Evolutionary conservation across 495 filamentous ascomycete genomes (phyloP), one percentile per base, ranked within the genome.

Genomic region (Penicillium waksmanii): DNA sequence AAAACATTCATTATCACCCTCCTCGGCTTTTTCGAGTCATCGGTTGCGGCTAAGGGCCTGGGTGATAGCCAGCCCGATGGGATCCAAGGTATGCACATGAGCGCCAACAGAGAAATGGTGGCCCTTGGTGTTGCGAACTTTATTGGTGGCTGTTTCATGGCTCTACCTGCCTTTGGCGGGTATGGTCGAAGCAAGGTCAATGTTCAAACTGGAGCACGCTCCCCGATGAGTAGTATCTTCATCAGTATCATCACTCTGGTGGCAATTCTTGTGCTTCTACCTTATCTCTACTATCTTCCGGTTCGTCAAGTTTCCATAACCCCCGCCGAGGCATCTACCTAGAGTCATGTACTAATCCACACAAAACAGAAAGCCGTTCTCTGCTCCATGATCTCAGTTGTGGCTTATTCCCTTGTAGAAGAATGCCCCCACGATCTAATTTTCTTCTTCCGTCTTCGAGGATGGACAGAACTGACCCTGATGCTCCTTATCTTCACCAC

Each of bases 151-250:
- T 90, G 91, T 65, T 99, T 98, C 73, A 89, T 90, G 82, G 85
- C 89, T 8, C 79, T 99, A 5, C 95, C 95, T 10, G 92, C 91
- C 1, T 99, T 98, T 79, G 95, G 95, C 13, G 95, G 95, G 2
- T 99, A 99, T 68, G 95, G 94, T 31, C 83, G 95, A 66, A 96
- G 91, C 76, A 99, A 98, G 67, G 89, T 98, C 61, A 99, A 97
- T 70, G 85, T 87, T 40, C 86, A 88, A 25, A 98, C 95, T 0
- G 95, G 95, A 47, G 95, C 94, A 23, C 89, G 86, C 60, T 97
- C 92, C 15, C 95, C 94, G 1, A 93, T 99, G 90, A 90, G 87
- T 64, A 94, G 88, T 57, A 82, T 98, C 27, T 83, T 97, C 27
- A 73, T 99, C 17, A 90, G 87, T 56, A 63, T 91, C 51, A 89